Evolutionary conservation across 345 rosid genomes (phyloP).

Genomic region (Iberis pinnata): DNA sequence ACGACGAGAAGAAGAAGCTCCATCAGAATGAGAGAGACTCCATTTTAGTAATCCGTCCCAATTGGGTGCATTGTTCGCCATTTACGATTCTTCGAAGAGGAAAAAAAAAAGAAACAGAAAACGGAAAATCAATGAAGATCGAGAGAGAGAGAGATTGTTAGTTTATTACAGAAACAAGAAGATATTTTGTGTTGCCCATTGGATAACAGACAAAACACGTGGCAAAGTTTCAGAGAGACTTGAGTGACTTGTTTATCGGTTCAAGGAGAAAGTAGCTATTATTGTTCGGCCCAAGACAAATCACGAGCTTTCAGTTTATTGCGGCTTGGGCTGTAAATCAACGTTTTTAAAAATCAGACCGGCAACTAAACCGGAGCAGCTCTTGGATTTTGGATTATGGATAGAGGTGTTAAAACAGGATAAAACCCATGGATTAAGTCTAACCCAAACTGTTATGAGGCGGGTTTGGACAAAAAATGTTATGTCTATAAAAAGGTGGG

Average conservation of each 20-base stretch:
- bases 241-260: background rate
- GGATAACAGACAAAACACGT: conserved; percentile 21
- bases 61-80: conserved; percentile 75
- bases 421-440: no score
- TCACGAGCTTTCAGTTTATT: no score
- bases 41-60: conserved; percentile 94
- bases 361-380: no score
- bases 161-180: conserved; percentile 15
- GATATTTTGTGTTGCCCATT: conserved; percentile 10
- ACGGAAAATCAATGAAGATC: background rate
- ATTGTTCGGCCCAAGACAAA: no score
- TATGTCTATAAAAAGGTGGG: no score
- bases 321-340: no score
- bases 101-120: background rate
- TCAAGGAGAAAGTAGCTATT: background rate
- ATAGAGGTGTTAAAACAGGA: no score
- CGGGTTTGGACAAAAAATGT: no score
- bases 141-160: background rate
- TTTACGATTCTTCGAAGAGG: conserved; percentile 10
- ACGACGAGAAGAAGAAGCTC: conserved; percentile 40
- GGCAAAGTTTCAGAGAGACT: background rate
- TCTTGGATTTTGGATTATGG: no score
- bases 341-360: no score
- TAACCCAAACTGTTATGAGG: no score
- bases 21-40: conserved; percentile 88